A percentile compares a stretch with the other conserved stretches of the same genome.
Conservation (phyloP, 2,329 filamentous ascomycete genomes). For the Esteya vermicola region DNA sequence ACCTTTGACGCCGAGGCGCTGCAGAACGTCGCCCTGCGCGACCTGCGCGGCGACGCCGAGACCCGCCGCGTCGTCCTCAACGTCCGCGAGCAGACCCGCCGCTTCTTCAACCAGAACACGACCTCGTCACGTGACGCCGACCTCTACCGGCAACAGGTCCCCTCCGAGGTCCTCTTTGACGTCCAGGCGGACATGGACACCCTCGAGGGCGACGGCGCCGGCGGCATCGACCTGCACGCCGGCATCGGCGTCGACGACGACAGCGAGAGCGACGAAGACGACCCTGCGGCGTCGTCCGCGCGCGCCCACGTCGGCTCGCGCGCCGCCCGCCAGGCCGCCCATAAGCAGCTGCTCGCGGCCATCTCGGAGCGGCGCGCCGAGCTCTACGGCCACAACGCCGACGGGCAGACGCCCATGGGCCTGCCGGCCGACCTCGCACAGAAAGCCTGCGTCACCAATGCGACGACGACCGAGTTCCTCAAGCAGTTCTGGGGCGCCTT, state of each 20-base stretch:
- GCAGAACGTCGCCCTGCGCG: constrained; percentile 60
- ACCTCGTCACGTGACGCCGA: constrained; percentile 27
- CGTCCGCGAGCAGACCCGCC: constrained; percentile 71
- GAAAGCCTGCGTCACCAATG: constrained; percentile 58
- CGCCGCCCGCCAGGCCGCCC: constrained; percentile 47
- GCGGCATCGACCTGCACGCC: constrained; percentile 44
- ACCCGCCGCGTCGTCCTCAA: constrained; percentile 73
- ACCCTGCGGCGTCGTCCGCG: constrained; percentile 13
- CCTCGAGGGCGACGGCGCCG: constrained; percentile 30
- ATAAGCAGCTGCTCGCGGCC: constrained; percentile 51
- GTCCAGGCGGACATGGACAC: constrained; percentile 48
- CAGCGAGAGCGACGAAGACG: constrained; percentile 49
- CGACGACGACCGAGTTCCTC: constrained; percentile 89
- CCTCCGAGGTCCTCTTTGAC: constrained; percentile 49
- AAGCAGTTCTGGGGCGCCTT: constrained; percentile 95
- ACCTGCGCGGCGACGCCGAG: constrained; percentile 60
- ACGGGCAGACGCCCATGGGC: constrained; percentile 37
- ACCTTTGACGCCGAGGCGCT: constrained; percentile 61
- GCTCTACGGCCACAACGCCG: constrained; percentile 34
- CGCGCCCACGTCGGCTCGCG: constrained; percentile 51
- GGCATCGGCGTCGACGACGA: constrained; percentile 58
- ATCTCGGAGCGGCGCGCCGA: constrained; percentile 48
- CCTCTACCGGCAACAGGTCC: constrained; percentile 55
- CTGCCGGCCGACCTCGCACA: constrained; percentile 41
- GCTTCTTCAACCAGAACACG: constrained; percentile 54